These are phyloP conservation scores for Xylariaceae sp. DNA, from an alignment of 2,329 filamentous ascomycete species.

Conservation along the genomic window DNA sequence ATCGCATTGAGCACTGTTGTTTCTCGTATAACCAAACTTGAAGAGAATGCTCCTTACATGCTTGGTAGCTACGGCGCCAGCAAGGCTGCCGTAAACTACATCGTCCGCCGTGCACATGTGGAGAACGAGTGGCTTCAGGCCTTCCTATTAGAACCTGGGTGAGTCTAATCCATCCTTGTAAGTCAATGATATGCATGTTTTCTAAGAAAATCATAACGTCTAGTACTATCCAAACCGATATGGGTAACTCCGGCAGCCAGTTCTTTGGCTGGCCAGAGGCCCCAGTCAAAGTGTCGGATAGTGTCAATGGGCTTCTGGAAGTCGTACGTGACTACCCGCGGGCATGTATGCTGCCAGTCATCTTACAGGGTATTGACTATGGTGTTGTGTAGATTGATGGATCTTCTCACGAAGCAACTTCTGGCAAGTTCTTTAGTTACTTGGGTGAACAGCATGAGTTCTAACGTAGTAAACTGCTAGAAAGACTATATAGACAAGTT, in stretches of 20 bases:
- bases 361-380: too few relatives aligned
- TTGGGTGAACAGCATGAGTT: neutral
- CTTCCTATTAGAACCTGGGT: slow-evolving; percentile 7
- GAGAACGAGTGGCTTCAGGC: slow-evolving; percentile 10
- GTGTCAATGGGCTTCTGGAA: too few relatives aligned
- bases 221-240: too few relatives aligned
- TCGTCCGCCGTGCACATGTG: slow-evolving; percentile 5
- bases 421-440: neutral
- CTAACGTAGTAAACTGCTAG: too few relatives aligned
- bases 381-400: neutral
- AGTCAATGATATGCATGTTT: neutral
- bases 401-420: neutral
- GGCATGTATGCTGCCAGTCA: too few relatives aligned
- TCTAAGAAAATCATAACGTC: too few relatives aligned
- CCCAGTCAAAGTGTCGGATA: too few relatives aligned
- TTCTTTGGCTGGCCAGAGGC: too few relatives aligned
- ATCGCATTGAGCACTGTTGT: slow-evolving; percentile 8
- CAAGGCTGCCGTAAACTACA: slow-evolving; percentile 10
- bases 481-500: too few relatives aligned
- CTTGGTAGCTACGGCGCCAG: slow-evolving; percentile 9
- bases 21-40: slow-evolving; percentile 4
- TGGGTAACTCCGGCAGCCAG: too few relatives aligned
- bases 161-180: neutral
- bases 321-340: too few relatives aligned
- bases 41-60: slow-evolving; percentile 4